Evolutionary conservation across 2,329 filamentous ascomycete genomes (phyloP).

Genomic region (Colletotrichum cereale): DNA sequence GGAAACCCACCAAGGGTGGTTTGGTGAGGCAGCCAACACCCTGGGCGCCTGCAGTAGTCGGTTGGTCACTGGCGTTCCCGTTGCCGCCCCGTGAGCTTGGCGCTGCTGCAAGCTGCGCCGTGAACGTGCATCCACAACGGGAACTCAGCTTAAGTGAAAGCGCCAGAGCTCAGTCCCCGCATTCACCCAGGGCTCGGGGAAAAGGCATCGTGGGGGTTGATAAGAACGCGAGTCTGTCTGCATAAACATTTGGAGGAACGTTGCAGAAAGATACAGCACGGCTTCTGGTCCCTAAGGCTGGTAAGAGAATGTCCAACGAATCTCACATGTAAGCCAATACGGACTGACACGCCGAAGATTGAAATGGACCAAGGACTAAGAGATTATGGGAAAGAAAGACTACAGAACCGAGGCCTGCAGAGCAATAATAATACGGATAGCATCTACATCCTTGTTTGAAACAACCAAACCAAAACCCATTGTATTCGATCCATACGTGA

Average conservation of each 20-base stretch:
- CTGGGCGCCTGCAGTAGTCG: not conserved
- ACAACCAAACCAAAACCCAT: conserved; percentile 27
- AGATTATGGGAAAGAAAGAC: conserved; percentile 23
- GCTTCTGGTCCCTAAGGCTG: not conserved
- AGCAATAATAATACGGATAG: conserved; percentile 35
- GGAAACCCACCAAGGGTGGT: not conserved
- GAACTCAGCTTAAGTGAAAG: not conserved
- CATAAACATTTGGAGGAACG: not conserved
- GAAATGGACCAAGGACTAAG: not conserved
- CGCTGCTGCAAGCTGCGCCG: not conserved
- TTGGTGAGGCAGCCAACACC: not conserved
- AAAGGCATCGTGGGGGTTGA: no score
- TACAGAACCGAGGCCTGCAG: conserved; percentile 20
- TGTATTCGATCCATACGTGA: conserved; percentile 23
- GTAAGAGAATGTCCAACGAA: no score
- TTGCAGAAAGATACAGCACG: not conserved
- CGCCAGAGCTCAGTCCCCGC: not conserved
- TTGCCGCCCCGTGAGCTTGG: not conserved
- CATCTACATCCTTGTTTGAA: conserved; percentile 36
- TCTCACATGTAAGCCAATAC: not conserved
- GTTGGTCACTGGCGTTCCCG: not conserved
- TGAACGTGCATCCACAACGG: not conserved
- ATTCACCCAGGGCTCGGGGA: not conserved
- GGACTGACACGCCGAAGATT: not conserved
- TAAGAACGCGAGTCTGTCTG: not conserved